Evolutionary conservation across 1,284 basidiomycete species (phyloP), one percentile per base, ranked within the genome.

Genomic region (Ceratobasidium sp.): DNA sequence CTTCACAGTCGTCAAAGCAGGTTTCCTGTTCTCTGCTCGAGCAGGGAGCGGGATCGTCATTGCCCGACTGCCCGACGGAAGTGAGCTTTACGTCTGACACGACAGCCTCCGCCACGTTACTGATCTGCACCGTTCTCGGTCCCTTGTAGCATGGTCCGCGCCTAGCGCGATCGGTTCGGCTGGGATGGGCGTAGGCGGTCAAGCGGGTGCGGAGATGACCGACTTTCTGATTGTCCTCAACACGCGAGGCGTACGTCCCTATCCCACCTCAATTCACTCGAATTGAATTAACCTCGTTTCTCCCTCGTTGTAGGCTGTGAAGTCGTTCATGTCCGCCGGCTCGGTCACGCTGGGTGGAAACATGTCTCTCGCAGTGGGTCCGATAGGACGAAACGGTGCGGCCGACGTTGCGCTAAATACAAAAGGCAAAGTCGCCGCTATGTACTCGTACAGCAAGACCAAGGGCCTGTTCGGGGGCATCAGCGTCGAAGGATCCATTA

Each of bases 381-480:
- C 97, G 0, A 82, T 99, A 0, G 97, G 97, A 23, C 89, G 97
- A 45, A 97, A 96, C 76, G 95, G 96, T 14, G 97, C 98, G 82
- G 97, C 95, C 0, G 87, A 90, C 23, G 96, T 95, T 16, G 85
- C 94, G 0, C 77, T 99, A 70, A 98, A 91, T 79, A 87, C 92
- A 0, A 92, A 89, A 62, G 96, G 96, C 60, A 92, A 92, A 79
- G 81, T 98, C 3, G 94, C 96, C 6, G 96, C 96, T 58, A 98
- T 98, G 95, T 95, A 97, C 81, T 93, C 91, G 76, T 99, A 99
- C 81, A 96, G 93, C 3, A 96, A 96, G 80, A 96, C 95, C 3
- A 89, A 93, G 75, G 97, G 97, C 12, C 85, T 98, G 1, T 97
- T 97, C 76, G 73, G 83, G 46, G 85, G 85, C 10, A 82, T 87